Evolutionary conservation across 345 rosid species (phyloP).

Genomic region (Theobroma cacao): DNA sequence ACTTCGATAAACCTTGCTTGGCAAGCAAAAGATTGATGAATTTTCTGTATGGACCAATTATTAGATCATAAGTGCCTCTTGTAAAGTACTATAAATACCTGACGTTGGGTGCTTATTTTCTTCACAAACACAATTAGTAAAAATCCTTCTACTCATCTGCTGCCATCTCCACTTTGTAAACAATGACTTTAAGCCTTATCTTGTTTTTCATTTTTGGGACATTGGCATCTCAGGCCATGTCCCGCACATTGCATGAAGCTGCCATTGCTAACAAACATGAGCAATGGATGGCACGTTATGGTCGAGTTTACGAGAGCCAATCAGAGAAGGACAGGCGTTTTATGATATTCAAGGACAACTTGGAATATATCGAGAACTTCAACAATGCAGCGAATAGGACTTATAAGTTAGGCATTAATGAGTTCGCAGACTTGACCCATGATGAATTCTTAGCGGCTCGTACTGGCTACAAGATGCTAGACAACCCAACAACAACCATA

Average conservation of each 20-base stretch:
- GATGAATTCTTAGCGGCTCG: constrained; percentile 42
- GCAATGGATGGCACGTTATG: constrained; percentile 46
- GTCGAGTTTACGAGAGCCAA: constrained; percentile 41
- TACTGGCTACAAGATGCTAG: background rate
- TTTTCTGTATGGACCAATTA: no score
- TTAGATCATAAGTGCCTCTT: background rate
- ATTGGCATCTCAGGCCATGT: constrained; percentile 16
- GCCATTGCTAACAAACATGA: constrained; percentile 28
- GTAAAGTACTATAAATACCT: background rate
- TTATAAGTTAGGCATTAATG: constrained; percentile 47
- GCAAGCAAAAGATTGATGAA: no score
- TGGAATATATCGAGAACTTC: constrained; percentile 50
- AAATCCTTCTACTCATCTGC: background rate
- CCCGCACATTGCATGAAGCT: constrained; percentile 13
- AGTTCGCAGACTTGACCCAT: constrained; percentile 58
- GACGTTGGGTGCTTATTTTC: background rate
- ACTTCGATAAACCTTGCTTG: background rate
- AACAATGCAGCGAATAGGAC: constrained; percentile 40
- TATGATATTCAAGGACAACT: constrained; percentile 54
- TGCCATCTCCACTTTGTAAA: background rate
- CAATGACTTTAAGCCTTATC: background rate
- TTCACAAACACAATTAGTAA: background rate
- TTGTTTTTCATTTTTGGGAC: constrained; percentile 14
- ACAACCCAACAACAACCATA: background rate
- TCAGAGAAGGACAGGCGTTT: constrained; percentile 57